Percentiles rank a stretch among this genome's conserved stretches.
phyloP scores from a whole-genome alignment of 129 eudicot species.

The Heracleum sosnowskyi region DNA sequence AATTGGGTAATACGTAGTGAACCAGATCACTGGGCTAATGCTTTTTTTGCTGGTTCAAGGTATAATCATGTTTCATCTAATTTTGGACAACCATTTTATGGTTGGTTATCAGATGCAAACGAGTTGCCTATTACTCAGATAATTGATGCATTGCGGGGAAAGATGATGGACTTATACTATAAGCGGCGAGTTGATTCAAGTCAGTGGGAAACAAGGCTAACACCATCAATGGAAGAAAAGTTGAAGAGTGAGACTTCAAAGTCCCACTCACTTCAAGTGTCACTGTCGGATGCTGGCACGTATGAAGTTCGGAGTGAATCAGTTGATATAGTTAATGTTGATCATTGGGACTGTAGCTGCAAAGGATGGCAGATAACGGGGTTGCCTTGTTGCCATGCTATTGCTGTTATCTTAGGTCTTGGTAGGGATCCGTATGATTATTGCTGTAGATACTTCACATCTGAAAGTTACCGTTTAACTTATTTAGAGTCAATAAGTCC shows the following conservation, averaged over 20 bases:
- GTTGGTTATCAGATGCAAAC: slow-evolving; percentile 16
- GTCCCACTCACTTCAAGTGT: slow-evolving; percentile 8
- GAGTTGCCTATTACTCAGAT: slow-evolving; percentile 18
- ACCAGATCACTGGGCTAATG: slow-evolving; percentile 14
- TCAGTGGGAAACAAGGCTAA: slow-evolving; percentile 14
- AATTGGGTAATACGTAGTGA: slow-evolving; percentile 20
- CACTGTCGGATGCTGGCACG: not conserved
- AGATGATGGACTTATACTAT: slow-evolving; percentile 14
- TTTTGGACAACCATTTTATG: slow-evolving; percentile 12
- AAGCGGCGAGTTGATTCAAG: slow-evolving; percentile 8
- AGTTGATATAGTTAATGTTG: slow-evolving; percentile 14
- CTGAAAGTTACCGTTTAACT: slow-evolving; percentile 7
- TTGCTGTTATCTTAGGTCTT: slow-evolving; percentile 10
- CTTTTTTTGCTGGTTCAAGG: slow-evolving; percentile 12
- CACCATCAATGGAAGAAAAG: slow-evolving; percentile 18
- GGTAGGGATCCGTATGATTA: slow-evolving; percentile 6
- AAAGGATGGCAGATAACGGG: slow-evolving; percentile 18
- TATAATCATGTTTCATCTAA: slow-evolving; percentile 14
- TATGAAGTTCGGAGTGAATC: slow-evolving; percentile 19
- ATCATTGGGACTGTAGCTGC: slow-evolving; percentile 21
- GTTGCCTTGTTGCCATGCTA: slow-evolving; percentile 20
- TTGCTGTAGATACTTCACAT: slow-evolving; percentile 11
- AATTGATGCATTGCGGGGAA: slow-evolving; percentile 12
- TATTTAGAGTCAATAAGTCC: slow-evolving; percentile 12
- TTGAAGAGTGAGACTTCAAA: slow-evolving; percentile 8